These are phyloP conservation scores for Termitomyces eurrhizus DNA, from an alignment of 768 basidiomycete genomes.

Conservation along the genomic window DNA sequence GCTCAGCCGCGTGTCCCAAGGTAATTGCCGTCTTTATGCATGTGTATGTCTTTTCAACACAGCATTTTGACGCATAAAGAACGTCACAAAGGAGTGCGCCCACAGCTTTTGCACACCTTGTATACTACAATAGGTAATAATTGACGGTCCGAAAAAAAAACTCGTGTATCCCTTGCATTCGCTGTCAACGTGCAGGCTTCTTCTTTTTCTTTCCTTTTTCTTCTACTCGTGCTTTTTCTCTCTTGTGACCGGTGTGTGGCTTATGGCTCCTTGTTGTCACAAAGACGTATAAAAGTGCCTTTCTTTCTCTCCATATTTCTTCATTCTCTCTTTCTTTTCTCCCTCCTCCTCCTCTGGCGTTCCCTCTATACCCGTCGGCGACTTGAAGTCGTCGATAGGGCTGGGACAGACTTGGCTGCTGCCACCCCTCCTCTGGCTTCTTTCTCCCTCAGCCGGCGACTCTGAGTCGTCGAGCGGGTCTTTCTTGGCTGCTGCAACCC, in stretches of 20 bases:
- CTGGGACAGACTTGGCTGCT: no score
- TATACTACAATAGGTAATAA: conserved; percentile 1
- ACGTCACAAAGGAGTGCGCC: neutral
- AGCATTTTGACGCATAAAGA: neutral
- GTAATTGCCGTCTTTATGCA: neutral
- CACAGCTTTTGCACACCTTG: neutral
- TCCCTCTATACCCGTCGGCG: neutral
- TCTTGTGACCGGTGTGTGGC: neutral
- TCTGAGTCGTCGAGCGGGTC: no score
- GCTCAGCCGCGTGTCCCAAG: neutral
- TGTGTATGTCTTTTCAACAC: neutral
- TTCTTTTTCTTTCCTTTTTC: neutral
- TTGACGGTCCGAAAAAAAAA: neutral
- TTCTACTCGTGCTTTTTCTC: neutral
- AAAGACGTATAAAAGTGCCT: neutral
- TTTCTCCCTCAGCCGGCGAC: no score
- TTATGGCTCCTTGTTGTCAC: neutral
- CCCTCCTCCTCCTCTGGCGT: neutral
- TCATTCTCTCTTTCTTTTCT: neutral
- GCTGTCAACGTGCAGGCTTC: neutral
- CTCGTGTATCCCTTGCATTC: neutral
- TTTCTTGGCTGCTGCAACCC: no score
- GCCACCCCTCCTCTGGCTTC: no score
- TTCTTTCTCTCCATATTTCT: neutral
- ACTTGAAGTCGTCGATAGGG: no score